Conservation (phyloP, 2,329 filamentous ascomycete species). For the Xylariomycetidae sp. region DNA sequence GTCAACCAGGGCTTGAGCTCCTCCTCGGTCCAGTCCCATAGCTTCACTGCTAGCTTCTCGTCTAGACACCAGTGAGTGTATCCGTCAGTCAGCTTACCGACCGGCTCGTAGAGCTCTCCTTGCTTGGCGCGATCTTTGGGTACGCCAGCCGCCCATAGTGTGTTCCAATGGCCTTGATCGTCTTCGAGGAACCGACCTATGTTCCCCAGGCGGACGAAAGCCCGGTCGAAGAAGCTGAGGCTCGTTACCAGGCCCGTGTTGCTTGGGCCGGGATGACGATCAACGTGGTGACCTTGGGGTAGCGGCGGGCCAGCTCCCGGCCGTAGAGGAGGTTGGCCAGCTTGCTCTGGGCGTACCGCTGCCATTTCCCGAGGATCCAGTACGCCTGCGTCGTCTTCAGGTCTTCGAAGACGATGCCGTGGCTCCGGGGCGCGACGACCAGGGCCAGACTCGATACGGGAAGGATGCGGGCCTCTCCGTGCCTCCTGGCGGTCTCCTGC, state of each 20-base stretch:
- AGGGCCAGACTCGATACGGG: slow-evolving; percentile 7
- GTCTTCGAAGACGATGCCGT: slow-evolving; percentile 8
- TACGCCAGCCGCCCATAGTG: slow-evolving; percentile 3
- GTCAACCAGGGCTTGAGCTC: no score
- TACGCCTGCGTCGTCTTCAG: slow-evolving; percentile 6
- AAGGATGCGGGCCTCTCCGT: slow-evolving; percentile 10
- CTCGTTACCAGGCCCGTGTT: slow-evolving; percentile 5
- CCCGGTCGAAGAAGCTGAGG: no score
- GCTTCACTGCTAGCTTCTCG: slow-evolving; percentile 5
- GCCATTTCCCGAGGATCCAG: slow-evolving; percentile 2
- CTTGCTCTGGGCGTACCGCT: slow-evolving; percentile 14
- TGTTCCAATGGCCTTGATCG: slow-evolving; percentile 8
- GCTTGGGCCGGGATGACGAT: slow-evolving; percentile 8
- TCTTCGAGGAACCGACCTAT: slow-evolving; percentile 1
- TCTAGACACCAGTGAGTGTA: no score
- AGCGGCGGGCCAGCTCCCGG: slow-evolving; percentile 10
- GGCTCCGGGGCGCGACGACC: slow-evolving; percentile 1
- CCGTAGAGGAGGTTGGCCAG: slow-evolving; percentile 12
- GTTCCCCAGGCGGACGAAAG: neutral
- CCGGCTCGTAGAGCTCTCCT: no score
- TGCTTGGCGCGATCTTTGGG: slow-evolving; percentile 1
- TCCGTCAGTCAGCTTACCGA: no score
- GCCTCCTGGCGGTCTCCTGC: slow-evolving; percentile 4
- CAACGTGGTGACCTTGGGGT: slow-evolving; percentile 6
- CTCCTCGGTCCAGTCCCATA: slow-evolving; percentile 11